Evolutionary conservation across 176 grass and related monocot species (phyloP).

Genomic region (Otatea glauca): DNA sequence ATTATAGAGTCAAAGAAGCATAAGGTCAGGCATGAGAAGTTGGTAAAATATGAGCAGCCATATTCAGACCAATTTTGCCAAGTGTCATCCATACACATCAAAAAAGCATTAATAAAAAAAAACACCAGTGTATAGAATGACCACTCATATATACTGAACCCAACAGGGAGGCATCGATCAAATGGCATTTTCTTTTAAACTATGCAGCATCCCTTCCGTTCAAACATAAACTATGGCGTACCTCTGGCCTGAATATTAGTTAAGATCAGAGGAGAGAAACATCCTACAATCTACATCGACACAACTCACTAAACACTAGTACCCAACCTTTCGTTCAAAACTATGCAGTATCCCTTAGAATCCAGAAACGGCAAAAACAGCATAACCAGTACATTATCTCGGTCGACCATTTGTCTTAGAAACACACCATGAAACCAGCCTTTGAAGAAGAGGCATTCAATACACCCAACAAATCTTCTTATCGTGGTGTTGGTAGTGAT

Average conservation of each 20-base stretch:
- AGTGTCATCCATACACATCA: not conserved
- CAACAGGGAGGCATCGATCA: not conserved
- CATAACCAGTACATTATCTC: not conserved
- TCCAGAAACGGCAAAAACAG: not conserved
- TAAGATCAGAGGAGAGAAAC: not conserved
- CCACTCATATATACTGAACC: not conserved
- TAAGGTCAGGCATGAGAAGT: not conserved
- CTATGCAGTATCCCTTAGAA: not conserved
- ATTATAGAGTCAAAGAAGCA: not conserved
- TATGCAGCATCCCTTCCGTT: constrained; percentile 2
- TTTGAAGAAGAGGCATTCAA: not conserved
- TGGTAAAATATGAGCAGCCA: not conserved
- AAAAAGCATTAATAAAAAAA: constrained; percentile 5
- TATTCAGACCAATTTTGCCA: not conserved
- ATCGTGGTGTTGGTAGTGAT: not conserved
- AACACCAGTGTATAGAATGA: not conserved
- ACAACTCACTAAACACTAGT: constrained; percentile 15
- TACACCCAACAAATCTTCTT: constrained; percentile 2
- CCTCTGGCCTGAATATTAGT: not conserved
- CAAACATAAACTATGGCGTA: constrained; percentile 4
- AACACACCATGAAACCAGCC: constrained; percentile 4
- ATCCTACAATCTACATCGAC: constrained; percentile 18
- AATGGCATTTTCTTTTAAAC: constrained; percentile 18
- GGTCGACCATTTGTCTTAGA: not conserved
- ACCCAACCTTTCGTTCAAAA: not conserved